Percentiles rank a stretch among this genome's conserved stretches.
phyloP scores from a whole-genome alignment of 805 yeast genomes.

The Lipomyces mesembrius region DNA sequence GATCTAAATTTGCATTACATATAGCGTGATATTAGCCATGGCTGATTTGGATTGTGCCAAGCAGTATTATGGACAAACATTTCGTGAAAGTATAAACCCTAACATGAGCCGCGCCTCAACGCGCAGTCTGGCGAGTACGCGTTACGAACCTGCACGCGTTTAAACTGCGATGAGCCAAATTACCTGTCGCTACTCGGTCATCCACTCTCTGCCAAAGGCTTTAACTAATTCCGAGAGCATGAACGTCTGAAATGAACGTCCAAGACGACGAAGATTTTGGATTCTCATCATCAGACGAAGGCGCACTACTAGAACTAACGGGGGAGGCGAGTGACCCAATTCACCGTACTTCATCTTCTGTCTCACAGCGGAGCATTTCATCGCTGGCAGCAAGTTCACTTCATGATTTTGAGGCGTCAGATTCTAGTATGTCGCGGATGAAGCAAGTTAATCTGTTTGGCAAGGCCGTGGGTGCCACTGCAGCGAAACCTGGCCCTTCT shows the following conservation, averaged over 20 bases:
- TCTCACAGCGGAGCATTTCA: neutral
- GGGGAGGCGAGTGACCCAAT: neutral
- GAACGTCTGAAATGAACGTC: conserved; percentile 2
- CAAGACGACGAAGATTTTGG: conserved; percentile 10
- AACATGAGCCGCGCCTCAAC: conserved; percentile 8
- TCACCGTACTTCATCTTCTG: neutral
- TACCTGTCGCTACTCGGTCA: no score
- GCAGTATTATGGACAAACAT: no score
- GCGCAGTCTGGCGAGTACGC: neutral
- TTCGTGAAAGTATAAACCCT: neutral
- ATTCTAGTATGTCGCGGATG: neutral
- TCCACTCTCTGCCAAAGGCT: neutral
- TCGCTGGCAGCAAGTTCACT: neutral
- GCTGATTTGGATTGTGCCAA: no score
- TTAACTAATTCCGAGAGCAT: neutral
- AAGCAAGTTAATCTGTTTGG: conserved; percentile 12
- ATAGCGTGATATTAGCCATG: no score
- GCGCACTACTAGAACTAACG: neutral
- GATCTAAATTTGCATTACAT: no score
- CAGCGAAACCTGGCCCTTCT: neutral
- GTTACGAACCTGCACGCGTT: conserved; percentile 1
- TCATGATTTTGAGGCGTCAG: neutral
- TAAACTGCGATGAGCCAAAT: neutral
- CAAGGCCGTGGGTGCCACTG: conserved; percentile 1
- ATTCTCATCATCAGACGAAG: conserved; percentile 7